Percentiles rank a stretch among this genome's conserved stretches.
Evolutionary conservation across 139 green algal species (phyloP).

Genomic region (Chlorella vulgaris): DNA sequence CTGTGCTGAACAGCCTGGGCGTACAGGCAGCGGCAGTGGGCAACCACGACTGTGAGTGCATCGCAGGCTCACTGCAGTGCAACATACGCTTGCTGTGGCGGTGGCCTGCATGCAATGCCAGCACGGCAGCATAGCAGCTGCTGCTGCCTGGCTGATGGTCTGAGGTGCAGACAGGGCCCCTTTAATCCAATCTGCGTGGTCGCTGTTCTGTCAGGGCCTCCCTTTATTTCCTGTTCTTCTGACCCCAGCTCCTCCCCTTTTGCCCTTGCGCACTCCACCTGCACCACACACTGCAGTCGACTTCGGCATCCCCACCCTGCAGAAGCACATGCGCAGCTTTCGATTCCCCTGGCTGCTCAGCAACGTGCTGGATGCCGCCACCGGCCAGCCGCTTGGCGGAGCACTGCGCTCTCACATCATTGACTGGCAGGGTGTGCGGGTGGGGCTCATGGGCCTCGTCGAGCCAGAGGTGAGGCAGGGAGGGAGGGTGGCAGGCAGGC

Average conservation of each 20-base stretch:
- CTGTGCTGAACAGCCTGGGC: conserved; percentile 71
- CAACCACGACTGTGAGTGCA: conserved; percentile 27
- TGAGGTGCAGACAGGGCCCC: too few relatives aligned
- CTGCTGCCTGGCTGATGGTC: too few relatives aligned
- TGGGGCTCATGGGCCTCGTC: conserved; percentile 79
- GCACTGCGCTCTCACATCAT: conserved; percentile 30
- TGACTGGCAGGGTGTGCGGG: conserved; percentile 46
- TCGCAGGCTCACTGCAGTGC: neutral
- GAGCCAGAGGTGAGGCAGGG: conserved; percentile 64
- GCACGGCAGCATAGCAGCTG: too few relatives aligned
- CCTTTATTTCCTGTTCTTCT: too few relatives aligned
- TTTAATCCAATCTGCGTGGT: too few relatives aligned
- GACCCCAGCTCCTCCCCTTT: neutral
- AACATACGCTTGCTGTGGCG: too few relatives aligned
- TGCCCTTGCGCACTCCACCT: neutral
- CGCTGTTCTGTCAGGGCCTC: too few relatives aligned
- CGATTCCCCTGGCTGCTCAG: conserved; percentile 83
- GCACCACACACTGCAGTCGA: conserved; percentile 29
- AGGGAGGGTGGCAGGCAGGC: neutral
- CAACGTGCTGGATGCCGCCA: conserved; percentile 73
- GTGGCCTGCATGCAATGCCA: too few relatives aligned
- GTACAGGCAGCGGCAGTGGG: conserved; percentile 50
- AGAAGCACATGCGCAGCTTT: conserved; percentile 56
- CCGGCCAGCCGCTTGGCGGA: conserved; percentile 51
- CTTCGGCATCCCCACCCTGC: conserved; percentile 53